phyloP scores from a whole-genome alignment of 2,329 filamentous ascomycete genomes.

The Drechslerella stenobrocha region DNA sequence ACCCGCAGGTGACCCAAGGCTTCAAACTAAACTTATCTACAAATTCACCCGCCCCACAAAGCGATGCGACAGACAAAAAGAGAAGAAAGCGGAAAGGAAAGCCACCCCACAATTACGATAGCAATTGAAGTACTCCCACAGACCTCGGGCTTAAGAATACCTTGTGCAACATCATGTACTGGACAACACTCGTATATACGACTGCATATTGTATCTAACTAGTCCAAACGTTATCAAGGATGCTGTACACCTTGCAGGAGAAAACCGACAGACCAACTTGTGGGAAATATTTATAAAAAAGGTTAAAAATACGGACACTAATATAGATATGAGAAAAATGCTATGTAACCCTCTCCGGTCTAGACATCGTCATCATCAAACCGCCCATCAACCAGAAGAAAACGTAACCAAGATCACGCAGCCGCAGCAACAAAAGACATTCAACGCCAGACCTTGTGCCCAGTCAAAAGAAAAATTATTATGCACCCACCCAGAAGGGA shows the following conservation, averaged over 20 bases:
- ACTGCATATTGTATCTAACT: too few relatives aligned
- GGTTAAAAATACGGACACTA: not conserved
- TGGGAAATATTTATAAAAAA: not conserved
- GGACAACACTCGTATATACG: too few relatives aligned
- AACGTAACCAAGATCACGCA: not conserved
- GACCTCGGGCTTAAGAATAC: not conserved
- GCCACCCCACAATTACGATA: not conserved
- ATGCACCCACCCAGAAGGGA: constrained; percentile 8
- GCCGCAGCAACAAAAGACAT: constrained; percentile 1
- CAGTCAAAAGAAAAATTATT: constrained; percentile 1
- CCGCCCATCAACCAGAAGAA: not conserved
- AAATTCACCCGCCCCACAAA: not conserved
- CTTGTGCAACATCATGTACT: too few relatives aligned
- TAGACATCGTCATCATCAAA: constrained; percentile 5
- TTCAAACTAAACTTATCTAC: not conserved
- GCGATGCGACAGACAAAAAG: not conserved
- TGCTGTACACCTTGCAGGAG: not conserved
- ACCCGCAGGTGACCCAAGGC: not conserved
- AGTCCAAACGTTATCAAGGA: not conserved
- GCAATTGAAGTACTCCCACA: not conserved
- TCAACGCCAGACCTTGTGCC: not conserved
- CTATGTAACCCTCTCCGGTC: not conserved
- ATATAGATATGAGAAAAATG: not conserved
- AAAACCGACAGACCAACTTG: not conserved
- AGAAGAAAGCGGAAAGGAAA: not conserved